Conservation (phyloP, 2,329 filamentous ascomycete species). For the Exophiala oligosperma region DNA sequence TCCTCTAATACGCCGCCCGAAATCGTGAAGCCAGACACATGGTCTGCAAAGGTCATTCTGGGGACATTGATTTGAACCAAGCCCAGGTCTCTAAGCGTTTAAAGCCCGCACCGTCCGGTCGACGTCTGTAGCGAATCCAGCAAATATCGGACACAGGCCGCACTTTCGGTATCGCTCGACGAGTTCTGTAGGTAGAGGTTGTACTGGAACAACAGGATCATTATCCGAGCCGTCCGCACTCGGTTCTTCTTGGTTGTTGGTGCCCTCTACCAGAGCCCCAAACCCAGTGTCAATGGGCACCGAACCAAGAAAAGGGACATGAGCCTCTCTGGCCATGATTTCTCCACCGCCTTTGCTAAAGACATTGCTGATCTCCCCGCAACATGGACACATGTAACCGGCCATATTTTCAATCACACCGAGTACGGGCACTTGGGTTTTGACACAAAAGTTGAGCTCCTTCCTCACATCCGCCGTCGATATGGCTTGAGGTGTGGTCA, state of each 20-base stretch:
- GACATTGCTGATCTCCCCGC: slow-evolving; percentile 83
- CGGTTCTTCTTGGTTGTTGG: background rate
- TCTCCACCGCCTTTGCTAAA: slow-evolving; percentile 89
- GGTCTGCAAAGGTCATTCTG: too few relatives aligned
- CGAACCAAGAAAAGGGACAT: slow-evolving; percentile 77
- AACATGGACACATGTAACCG: slow-evolving; percentile 57
- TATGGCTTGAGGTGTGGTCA: slow-evolving; percentile 94
- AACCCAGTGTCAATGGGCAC: slow-evolving; percentile 94
- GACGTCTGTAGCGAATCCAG: slow-evolving; percentile 23
- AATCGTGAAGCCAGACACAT: too few relatives aligned
- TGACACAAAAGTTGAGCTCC: slow-evolving; percentile 88
- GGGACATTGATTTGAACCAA: too few relatives aligned
- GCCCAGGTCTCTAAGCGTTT: background rate
- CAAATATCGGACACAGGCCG: slow-evolving; percentile 25
- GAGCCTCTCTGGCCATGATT: slow-evolving; percentile 84
- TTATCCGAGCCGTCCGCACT: slow-evolving; percentile 6
- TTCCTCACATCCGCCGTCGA: slow-evolving; percentile 92
- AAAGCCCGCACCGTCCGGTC: slow-evolving; percentile 12
- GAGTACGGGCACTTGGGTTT: slow-evolving; percentile 75
- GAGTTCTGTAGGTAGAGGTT: slow-evolving; percentile 11
- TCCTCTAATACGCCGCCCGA: too few relatives aligned
- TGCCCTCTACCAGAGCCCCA: slow-evolving; percentile 76
- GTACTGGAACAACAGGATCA: slow-evolving; percentile 7
- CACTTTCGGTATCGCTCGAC: slow-evolving; percentile 28
- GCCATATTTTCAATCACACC: slow-evolving; percentile 96